A percentile compares a stretch with the other conserved stretches of the same genome.
Evolutionary conservation across 129 eudicot species (phyloP).

Genomic region (Ambrosia artemisiifolia): DNA sequence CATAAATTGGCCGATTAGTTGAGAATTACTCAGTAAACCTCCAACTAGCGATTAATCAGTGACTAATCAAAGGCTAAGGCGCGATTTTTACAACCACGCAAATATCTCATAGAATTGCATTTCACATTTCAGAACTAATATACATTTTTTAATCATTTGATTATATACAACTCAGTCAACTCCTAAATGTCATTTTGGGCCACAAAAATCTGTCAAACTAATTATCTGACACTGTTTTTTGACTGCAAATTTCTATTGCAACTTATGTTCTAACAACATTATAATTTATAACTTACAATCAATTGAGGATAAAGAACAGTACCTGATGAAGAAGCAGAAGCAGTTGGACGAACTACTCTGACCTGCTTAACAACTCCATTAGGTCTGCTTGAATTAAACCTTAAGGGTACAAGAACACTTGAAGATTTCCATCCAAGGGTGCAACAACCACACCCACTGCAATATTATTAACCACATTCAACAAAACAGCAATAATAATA

Average conservation of each 20-base stretch:
- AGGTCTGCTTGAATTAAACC: slow-evolving; percentile 18
- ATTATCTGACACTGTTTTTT: not conserved
- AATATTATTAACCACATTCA: not conserved
- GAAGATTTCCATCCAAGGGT: slow-evolving; percentile 57
- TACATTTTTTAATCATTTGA: too few relatives aligned
- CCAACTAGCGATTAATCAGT: too few relatives aligned
- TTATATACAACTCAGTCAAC: too few relatives aligned
- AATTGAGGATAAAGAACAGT: not conserved
- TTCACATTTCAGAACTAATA: too few relatives aligned
- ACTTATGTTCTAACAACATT: slow-evolving; percentile 4
- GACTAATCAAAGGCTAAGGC: too few relatives aligned
- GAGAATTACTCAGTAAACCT: too few relatives aligned
- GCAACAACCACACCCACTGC: slow-evolving; percentile 48
- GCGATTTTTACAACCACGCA: too few relatives aligned
- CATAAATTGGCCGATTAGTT: too few relatives aligned
- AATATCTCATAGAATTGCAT: too few relatives aligned
- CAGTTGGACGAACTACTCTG: slow-evolving; percentile 34
- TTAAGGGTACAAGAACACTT: slow-evolving; percentile 35
- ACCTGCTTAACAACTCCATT: slow-evolving; percentile 21
- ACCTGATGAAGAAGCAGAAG: slow-evolving; percentile 45
- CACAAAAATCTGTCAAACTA: too few relatives aligned
- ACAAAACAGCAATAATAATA: not conserved
- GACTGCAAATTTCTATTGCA: not conserved
- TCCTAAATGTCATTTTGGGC: too few relatives aligned
- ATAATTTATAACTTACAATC: not conserved